Evolutionary conservation across 192 early-diverging fungal genomes (phyloP).

Genomic region (Mortierella alpina): DNA sequence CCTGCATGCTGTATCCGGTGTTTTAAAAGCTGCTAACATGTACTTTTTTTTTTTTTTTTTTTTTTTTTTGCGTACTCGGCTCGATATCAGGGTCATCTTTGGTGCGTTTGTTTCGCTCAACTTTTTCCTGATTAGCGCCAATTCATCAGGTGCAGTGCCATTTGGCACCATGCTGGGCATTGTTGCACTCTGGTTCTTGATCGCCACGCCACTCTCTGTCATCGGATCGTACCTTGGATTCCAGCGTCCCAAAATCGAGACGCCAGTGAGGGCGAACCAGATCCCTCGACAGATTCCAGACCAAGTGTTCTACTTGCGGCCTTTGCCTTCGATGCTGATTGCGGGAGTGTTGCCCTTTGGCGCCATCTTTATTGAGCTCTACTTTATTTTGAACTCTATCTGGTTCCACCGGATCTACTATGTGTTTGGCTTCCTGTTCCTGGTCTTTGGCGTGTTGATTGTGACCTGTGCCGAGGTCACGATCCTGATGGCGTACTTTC

Average conservation of each 20-base stretch:
- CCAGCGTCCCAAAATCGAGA: conserved; percentile 72
- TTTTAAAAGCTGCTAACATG: not conserved
- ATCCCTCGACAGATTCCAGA: conserved; percentile 96
- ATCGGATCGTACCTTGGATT: conserved; percentile 81
- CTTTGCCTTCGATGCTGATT: conserved; percentile 78
- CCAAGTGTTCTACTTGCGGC: conserved; percentile 81
- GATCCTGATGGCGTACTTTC: conserved; percentile 91
- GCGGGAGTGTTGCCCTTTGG: conserved; percentile 92
- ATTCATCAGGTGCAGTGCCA: conserved; percentile 93
- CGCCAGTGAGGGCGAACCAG: conserved; percentile 89
- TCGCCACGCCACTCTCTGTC: conserved; percentile 86
- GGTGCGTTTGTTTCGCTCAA: conserved; percentile 79
- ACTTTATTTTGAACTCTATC: conserved; percentile 95
- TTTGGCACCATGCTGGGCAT: conserved; percentile 88
- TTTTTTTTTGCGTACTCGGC: not conserved
- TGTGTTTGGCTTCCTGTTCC: conserved; percentile 91
- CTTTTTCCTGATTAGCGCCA: conserved; percentile 82
- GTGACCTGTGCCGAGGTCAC: conserved; percentile 90
- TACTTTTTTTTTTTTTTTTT: conserved; percentile 4
- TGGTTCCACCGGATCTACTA: conserved; percentile 96
- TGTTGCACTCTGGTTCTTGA: conserved; percentile 80
- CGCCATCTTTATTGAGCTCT: conserved; percentile 95
- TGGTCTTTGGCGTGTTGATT: conserved; percentile 87
- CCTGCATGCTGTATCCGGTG: not conserved
- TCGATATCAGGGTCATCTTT: conserved; percentile 62